These are phyloP conservation scores for Talaromyces amestolkiae DNA, from an alignment of 2,329 filamentous ascomycete genomes.

Conservation along the genomic window DNA sequence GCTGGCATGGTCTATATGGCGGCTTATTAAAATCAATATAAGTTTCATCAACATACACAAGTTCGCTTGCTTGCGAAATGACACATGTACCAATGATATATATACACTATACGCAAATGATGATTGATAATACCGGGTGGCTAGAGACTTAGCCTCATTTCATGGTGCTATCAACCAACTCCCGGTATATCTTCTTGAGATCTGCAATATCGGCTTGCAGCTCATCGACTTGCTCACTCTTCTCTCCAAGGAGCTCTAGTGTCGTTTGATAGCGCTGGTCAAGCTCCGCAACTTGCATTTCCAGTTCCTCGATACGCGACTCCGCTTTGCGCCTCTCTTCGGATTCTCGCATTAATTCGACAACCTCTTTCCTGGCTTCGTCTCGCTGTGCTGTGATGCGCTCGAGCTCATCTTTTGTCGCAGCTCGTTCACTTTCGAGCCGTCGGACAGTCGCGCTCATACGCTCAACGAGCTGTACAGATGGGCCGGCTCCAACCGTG, in stretches of 20 bases:
- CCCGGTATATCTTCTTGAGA: constrained; percentile 93
- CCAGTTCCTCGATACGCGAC: constrained; percentile 61
- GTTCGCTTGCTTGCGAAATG: constrained; percentile 8
- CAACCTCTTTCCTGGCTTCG: constrained; percentile 88
- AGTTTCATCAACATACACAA: constrained; percentile 12
- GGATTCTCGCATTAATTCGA: constrained; percentile 80
- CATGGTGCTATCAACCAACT: constrained; percentile 81
- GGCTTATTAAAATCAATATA: constrained; percentile 6
- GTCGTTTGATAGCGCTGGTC: constrained; percentile 83
- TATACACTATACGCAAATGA: constrained; percentile 19
- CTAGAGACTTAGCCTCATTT: constrained; percentile 47
- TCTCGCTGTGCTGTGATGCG: constrained; percentile 82
- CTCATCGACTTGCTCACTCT: constrained; percentile 93
- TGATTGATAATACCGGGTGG: neutral
- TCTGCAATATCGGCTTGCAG: constrained; percentile 83
- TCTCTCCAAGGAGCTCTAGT: constrained; percentile 92
- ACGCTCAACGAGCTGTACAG: constrained; percentile 89
- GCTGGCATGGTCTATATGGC: constrained; percentile 18
- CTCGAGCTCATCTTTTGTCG: constrained; percentile 78
- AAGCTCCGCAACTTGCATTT: constrained; percentile 66
- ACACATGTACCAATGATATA: constrained; percentile 18
- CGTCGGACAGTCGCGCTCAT: constrained; percentile 92
- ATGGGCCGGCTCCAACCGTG: constrained; percentile 84
- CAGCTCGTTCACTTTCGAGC: constrained; percentile 87
- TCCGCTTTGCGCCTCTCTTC: constrained; percentile 66